Evolutionary conservation across 805 yeast genomes (phyloP), one percentile per base, ranked within the genome.

Genomic region (Diddensiella transvaalensis): DNA sequence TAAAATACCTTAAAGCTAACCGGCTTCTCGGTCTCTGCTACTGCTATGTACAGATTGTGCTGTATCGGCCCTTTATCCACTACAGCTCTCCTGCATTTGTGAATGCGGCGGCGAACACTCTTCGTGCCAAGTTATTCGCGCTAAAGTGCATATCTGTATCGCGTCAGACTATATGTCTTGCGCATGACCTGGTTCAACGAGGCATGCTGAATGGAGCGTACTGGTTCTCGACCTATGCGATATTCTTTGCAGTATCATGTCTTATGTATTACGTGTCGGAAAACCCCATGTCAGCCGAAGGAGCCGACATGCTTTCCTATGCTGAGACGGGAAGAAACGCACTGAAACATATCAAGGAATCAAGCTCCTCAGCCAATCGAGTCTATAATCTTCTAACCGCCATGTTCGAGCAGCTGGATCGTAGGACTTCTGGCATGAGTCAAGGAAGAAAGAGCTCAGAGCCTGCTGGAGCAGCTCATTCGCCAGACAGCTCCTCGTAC

Each of bases 151-250:
- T 89, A 46, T 80, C 83, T 56, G 89, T 87, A 6, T 90, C 96
- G 0, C 73, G 93, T 49, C 79, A 84, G 59, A 95, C 86, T 23
- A 89, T 89, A 15, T 82, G 82, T 58, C 64, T 87, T 48, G 88
- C 96, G 0, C 80, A 85, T 57, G 88, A 84, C 59, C 80, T 89
- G 88, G 81, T 85, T 52, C 76, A 78, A 54, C 79, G 80, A 52
- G 75, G 82, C 49, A 73, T 87, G 64, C 69, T 89, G 36, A 79
- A 82, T 54, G 96, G 96, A 0, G 85, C 93, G 1, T 90, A 89
- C 61, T 87, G 96, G 96, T 89, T 87, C 61, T 82, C 93, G 4
- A 85, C 86, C 60, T 89, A 89, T 64, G 87, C 96, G 0, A 84
- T 89, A 3, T 89, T 88, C 63, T 87, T 87, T 67, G 82, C 95